Percentiles rank a stretch among this genome's conserved stretches.
Evolutionary conservation across 805 yeast species (phyloP).

Genomic region (Torulaspora franciscae): DNA sequence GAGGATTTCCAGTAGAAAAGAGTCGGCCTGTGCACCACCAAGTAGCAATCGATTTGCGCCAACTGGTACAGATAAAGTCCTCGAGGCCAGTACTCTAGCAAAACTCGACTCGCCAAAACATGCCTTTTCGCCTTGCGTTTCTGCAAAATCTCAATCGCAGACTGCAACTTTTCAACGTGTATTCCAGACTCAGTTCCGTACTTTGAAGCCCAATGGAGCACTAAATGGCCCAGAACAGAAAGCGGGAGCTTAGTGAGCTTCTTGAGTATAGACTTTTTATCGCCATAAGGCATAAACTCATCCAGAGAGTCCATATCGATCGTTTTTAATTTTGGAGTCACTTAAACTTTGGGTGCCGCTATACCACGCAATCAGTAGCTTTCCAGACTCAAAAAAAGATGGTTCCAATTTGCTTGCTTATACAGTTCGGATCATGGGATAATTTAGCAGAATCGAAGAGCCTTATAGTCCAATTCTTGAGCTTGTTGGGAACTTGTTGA

Average conservation of each 20-base stretch:
- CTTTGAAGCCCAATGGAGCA: constrained; percentile 22
- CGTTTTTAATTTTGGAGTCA: not conserved
- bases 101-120: constrained; percentile 14
- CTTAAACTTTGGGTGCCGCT: not conserved
- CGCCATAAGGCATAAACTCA: constrained; percentile 18
- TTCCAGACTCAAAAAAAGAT: not conserved
- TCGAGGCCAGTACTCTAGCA: constrained; percentile 23
- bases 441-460: not conserved
- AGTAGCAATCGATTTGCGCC: constrained; percentile 66
- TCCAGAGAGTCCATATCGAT: constrained; percentile 17
- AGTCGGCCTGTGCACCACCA: constrained; percentile 54
- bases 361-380: not conserved
- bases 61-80: constrained; percentile 44
- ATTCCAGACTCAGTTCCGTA: constrained; percentile 13
- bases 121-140: constrained; percentile 15
- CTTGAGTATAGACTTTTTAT: constrained; percentile 14
- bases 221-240: constrained; percentile 18
- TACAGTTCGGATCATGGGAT: no score
- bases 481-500: not conserved
- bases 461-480: not conserved
- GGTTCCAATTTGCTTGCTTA: no score
- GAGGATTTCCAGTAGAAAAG: constrained; percentile 37
- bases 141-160: constrained; percentile 12
- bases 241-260: constrained; percentile 23
- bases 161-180: constrained; percentile 1